Evolutionary conservation across 306 rosid genomes (phyloP), one percentile per base, ranked within the genome.

Genomic region (Herpetospermum pedunculosum): DNA sequence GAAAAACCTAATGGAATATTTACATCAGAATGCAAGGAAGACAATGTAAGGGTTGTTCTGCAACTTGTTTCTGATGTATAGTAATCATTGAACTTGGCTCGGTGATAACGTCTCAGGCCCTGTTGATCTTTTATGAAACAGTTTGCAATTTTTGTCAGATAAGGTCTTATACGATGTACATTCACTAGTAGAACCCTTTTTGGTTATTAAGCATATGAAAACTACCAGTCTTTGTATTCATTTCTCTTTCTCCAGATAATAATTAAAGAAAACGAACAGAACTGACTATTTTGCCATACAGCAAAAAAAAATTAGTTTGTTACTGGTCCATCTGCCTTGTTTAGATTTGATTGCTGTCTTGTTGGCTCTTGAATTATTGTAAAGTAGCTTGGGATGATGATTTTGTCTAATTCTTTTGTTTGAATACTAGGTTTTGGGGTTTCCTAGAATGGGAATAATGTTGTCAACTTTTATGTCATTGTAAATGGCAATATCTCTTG

Each of bases 321-420:
- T 48, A n/a, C 54, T 18, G 54, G 23, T 48, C 54, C 10, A 48
- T 13, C 64, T 57, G 35, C 38, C 34, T 57, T 25, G 35, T 57
- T 57, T 57, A 57, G 19, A 57, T 25, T 57, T 57, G 64, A 29
- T 57, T 25, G 28, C 64, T 25, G 38, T 11, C 64, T 57, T 28
- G 63, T 57, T 21, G 26, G 12, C 35, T 23, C 37, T 57, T 19
- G 47, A 38, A 64, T 64, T 64, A 38, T 38, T 38, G 49, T 38
- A 28, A 64, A 38, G 70, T 62, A 62, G 46, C 47, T 64, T 19
- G 48, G 37, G 30, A 64, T 64, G 71, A 64, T 64, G 71, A 37
- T 64, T 64, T 21, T 64, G 9, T 64, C 30, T 64, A 10, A 38
- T 19, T 37, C 30, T n/a, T 64, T 10, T 37, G 44, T 37, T 41